Percentiles rank a stretch among this genome's conserved stretches.
Evolutionary conservation across 345 rosid species (phyloP).

Genomic region (Salix brachista): DNA sequence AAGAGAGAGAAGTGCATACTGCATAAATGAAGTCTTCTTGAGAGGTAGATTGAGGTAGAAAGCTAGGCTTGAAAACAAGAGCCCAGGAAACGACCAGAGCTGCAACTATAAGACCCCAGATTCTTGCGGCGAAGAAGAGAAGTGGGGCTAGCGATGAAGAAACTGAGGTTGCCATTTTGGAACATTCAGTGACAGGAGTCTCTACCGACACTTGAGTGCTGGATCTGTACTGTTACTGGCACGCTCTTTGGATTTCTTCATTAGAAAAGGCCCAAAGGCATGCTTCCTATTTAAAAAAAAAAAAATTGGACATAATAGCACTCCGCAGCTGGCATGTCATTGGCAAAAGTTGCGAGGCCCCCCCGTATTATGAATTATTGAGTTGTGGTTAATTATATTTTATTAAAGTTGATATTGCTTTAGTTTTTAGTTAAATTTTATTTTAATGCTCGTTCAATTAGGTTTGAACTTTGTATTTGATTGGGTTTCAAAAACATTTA

Average conservation of each 20-base stretch:
- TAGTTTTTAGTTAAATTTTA: too few species aligned
- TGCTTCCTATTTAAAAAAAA: too few species aligned
- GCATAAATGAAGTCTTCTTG: conserved; percentile 58
- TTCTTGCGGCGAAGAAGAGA: conserved; percentile 68
- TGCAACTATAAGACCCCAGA: conserved; percentile 55
- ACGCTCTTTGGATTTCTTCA: neutral
- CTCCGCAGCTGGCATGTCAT: neutral
- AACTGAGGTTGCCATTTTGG: neutral
- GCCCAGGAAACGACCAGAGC: conserved; percentile 67
- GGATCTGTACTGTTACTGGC: neutral
- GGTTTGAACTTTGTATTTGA: too few species aligned
- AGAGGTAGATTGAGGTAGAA: conserved; percentile 46
- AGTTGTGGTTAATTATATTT: too few species aligned
- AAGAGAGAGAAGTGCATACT: conserved; percentile 29
- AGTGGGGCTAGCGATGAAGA: conserved; percentile 36
- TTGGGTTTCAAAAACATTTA: too few species aligned
- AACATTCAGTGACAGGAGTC: neutral
- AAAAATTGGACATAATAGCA: neutral
- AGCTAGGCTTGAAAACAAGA: conserved; percentile 54
- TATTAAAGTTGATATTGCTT: too few species aligned
- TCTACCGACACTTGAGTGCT: conserved; percentile 11
- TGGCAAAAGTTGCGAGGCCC: too few species aligned
- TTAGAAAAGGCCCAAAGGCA: neutral
- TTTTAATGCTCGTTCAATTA: too few species aligned
- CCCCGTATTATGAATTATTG: too few species aligned